Evolutionary conservation across 2,329 filamentous ascomycete species (phyloP).

Genomic region (Paraconiothyrium brasiliense): DNA sequence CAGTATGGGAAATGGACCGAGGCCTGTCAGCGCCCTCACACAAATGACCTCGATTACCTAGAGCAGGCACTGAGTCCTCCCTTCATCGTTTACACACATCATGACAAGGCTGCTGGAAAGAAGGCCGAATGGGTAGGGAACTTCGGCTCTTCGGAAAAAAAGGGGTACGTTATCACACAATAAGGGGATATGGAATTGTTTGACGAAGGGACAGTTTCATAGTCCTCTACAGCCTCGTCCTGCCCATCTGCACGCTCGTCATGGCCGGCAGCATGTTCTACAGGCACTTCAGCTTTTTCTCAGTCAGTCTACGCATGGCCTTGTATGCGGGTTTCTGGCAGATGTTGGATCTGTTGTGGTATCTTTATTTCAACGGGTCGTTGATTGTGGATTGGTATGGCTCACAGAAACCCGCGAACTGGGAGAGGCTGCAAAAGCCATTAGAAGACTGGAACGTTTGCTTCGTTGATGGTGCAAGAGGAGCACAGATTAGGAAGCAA

Average conservation of each 20-base stretch:
- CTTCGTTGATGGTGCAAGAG: background rate
- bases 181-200: too few relatives aligned
- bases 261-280: background rate
- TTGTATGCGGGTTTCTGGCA: background rate
- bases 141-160: background rate
- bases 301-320: background rate
- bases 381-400: background rate
- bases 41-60: background rate
- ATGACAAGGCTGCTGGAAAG: background rate
- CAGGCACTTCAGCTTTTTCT: background rate
- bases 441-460: background rate
- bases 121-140: background rate
- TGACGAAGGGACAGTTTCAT: background rate
- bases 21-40: background rate
- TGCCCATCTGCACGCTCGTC: background rate
- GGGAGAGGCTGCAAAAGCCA: background rate
- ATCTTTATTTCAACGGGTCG: background rate
- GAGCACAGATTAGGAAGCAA: background rate
- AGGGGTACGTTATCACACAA: background rate
- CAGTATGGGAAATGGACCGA: slow-evolving; percentile 3
- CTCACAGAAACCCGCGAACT: too few relatives aligned
- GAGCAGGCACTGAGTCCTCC: background rate
- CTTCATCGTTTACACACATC: background rate
- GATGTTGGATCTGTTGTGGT: background rate
- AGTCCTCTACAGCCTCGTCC: background rate